Evolutionary conservation across 768 basidiomycete species (phyloP), one percentile per base, ranked within the genome.

Genomic region (Rhodotorula graminis): DNA sequence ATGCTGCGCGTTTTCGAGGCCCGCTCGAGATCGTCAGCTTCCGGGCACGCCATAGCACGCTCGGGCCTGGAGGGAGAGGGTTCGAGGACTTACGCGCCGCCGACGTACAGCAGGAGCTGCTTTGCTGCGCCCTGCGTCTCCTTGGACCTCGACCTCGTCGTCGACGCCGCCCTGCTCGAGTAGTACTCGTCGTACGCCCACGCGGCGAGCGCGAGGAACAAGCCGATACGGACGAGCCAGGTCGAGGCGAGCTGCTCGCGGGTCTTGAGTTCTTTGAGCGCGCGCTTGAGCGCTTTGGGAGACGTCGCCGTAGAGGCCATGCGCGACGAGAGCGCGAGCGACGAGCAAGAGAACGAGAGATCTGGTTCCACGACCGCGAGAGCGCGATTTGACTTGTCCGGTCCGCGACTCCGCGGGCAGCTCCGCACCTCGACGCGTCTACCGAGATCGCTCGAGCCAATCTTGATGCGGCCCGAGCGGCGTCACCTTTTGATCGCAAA

Each of bases 201-300:
- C 27, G 49, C 59, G 15, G 47, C 31, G 18, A 72, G 55, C 6
- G 46, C 57, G 50, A 67, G 18, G 5, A 57, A 47, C 49, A 72
- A 57, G 15, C 56, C 31, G n/a, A 72, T 6, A 40, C 65, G 65
- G 42, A 67, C 50, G 40, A 72, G 62, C 66, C 66, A 72, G 3
- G 44, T 44, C 16, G 49, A 31, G 27, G 52, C 62, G 23, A 29
- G 33, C 33, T 47, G 49, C 23, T 72, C 71, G 31, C 53, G 47
- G 16, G 14, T 23, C 8, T 62, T 57, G 31, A 72, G 29, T 27
- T 9, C 37, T 33, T 64, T 64, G 40, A 64, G 52, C 9, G 29
- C 15, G 3, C 49, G 27, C 37, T 67, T 42, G 40, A 64, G 66
- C 12, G 61, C 18, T 18, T 64, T 72, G 23, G 42, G 23, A 14